Base-by-base conservation (phyloP, 2,329 filamentous ascomycete species). In the Diaporthe ampelina region DNA sequence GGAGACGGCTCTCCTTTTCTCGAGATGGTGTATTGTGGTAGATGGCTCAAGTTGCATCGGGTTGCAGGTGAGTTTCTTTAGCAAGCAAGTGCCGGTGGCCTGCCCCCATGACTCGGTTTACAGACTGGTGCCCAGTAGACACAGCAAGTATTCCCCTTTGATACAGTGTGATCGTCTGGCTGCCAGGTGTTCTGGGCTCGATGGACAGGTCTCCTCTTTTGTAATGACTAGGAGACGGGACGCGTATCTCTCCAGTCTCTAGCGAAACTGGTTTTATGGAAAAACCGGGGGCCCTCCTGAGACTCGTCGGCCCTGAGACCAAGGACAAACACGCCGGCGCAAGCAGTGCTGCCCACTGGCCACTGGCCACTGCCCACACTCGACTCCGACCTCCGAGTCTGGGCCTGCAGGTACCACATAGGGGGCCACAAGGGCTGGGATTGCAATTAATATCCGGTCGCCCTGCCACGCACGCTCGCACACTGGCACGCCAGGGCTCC, bases 231-330 rank as follows among this genome's bases (percentile, higher is more conserved):
- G 54, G 43, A 50, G 50, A 40, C 40, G 54, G 70, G 70, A 72
- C 70, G 57, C 70, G 40, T 40, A 54, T 68, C 48, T 61, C 48
- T 45, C 24, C 57, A 37, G 35, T 43, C 57, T 61, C 69, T 72
- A 58, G 72, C 67, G 72, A 70, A 61, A 63, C 68, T 72, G 59
- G 73, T 72, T 74, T 74, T 43, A 67, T 58, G 70, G 70, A 59
- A 58, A 74, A 65, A 24, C 24, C 6, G 32, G 43, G 48, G 73
- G 40, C 58, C 37, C 72, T 70, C 72, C 72, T 70, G 61, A 57
- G 52, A 37, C 54, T 59, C 37, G 61, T 19, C 21, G 15, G 35
- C 61, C 61, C 45, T 67, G 63, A 54, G 48, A 54, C 50, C 21
- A 35, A 57, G 40, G 32, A 40, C 63, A 68, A 67, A 67, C 63